Evolutionary conservation across 352 stramenopile species (phyloP), one percentile per base, ranked within the genome.

Genomic region (Pythium insidiosum): DNA sequence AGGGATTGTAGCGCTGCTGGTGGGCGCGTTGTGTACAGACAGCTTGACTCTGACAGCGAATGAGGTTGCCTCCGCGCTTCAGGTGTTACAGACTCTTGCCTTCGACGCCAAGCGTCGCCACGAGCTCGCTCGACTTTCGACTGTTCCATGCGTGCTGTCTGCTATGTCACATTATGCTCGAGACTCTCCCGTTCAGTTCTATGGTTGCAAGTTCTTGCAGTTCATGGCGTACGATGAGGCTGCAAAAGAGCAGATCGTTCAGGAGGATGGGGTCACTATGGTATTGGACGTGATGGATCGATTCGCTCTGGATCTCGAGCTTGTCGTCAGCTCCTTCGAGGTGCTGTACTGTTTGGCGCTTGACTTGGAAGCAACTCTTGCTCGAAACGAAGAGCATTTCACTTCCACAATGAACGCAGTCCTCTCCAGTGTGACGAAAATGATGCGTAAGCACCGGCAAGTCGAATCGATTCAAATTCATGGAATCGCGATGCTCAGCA

Each of bases 201-300:
- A 54, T 38, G 65, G 68, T 5, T 85, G 70, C 49, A 77, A 80
- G 36, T 82, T 90, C 23, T 54, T 90, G 2, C 74, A 82, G 52
- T 63, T 71, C 26, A 81, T 90, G 66, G 56, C 58, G 6, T 69
- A 79, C 21, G 77, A 88, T 34, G 66, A 85, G 12, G 49, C 63
- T 9, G 58, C 61, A 21, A 88, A 77, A 44, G 47, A 69, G 11
- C 47, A 49, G 2, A 69, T 88, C n/a, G 23, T 57, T n/a, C 37
- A 56, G 3, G 29, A 54, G 10, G 34, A 58, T 1, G 68, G 70
- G 0, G 33, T 90, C 1, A 29, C 51, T 4, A 43, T 51, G 1
- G 41, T 79, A 0, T 57, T 83, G 1, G 44, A 43, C 0, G 68
- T 72, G 5, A 35, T 86, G 1, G 18, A 48, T 9, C 43, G 25